Evolutionary conservation across 2,329 filamentous ascomycete genomes (phyloP), one percentile per base, ranked within the genome.

Genomic region (Grosmannia serpens): DNA sequence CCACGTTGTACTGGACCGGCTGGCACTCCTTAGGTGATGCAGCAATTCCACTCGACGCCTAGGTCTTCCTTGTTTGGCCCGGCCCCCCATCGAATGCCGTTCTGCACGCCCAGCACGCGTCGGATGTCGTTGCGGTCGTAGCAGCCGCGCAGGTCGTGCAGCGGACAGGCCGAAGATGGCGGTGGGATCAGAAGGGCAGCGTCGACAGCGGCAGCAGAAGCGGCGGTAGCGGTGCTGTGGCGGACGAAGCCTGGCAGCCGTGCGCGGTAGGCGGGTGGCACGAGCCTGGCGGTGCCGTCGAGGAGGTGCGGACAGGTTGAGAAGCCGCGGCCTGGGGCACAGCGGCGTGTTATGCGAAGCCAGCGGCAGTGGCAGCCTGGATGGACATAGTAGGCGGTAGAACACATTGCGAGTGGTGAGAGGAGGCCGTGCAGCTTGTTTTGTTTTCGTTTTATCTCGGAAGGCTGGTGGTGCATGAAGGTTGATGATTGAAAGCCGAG

Each of bases 281-380:
- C 61, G 24, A 68, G 65, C 61, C 74, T 73, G 55, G 72, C 66
- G 26, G 64, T 59, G 56, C 72, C 71, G 62, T 72, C 70, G 57
- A 69, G 67, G 62, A 81, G 77, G 44, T 58, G 61, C 0, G 68
- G 65, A 67, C 80, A 83, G 31, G 69, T 77, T 60, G 67, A 68
- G 69, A 83, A 82, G 60, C 79, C 78, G 67, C 73, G 72, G 15
- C 74, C 74, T 0, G 77, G 76, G 4, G 65, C 71, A 69, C 80
- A 83, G 7, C 76, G 74, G 51, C 68, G 61, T 4, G 67, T 68
- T 64, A 83, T 72, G 60, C 74, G 66, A 49, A 77, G 72, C 80
- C 80, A 83, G 63, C 71, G 73, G 71, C 81, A 80, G 13, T 70
- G 69, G 73, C 80, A 83, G 60, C 63, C 64, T 55, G 73, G 74